Evolutionary conservation across 1,284 basidiomycete species (phyloP), one percentile per base, ranked within the genome.

Genomic region (Ustilago bromivora): DNA sequence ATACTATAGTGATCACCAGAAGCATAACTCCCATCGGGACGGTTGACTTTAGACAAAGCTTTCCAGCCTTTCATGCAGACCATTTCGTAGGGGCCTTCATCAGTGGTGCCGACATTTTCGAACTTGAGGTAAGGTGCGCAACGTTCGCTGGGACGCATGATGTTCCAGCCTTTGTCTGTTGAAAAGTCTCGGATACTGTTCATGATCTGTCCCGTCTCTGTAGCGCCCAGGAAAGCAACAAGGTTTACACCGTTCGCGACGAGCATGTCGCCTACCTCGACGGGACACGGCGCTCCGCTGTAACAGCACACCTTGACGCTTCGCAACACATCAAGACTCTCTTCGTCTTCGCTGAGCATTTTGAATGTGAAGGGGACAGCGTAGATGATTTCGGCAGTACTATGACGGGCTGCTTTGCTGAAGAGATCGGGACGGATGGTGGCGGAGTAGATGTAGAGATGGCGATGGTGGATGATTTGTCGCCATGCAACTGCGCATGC

Each of bases 161-260:
- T 91, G 78, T 90, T 90, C 91, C 91, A 92, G 31, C 82, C 88
- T 78, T 90, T 90, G 87, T 92, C 91, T 5, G 72, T 86, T 2
- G 82, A 84, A 70, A 89, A 90, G 64, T 90, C 87, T 11, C 90
- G 88, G 38, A 86, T 84, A 13, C 89, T 89, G 81, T 73, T 66
- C 88, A 90, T 85, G 66, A 91, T 81, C 32, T 71, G 66, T 4
- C 78, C 75, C 0, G 51, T 52, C 51, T 80, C 78, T 12, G 71
- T 80, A 8, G 66, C 87, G 1, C 91, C 91, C 76, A 90, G 90
- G 57, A 89, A 87, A 7, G 89, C 89, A 28, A 90, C 87, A 5
- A 92, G 87, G n/a, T 88, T 89, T 13, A 91, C 89, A 3, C 90
- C 90, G 15, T 88, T 83, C 0, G 85, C 87, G 0, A 89, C 89